A percentile compares a stretch with the other conserved stretches of the same genome.
phyloP scores from a whole-genome alignment of 495 filamentous ascomycete genomes.

The Aspergillus nidulans region DNA sequence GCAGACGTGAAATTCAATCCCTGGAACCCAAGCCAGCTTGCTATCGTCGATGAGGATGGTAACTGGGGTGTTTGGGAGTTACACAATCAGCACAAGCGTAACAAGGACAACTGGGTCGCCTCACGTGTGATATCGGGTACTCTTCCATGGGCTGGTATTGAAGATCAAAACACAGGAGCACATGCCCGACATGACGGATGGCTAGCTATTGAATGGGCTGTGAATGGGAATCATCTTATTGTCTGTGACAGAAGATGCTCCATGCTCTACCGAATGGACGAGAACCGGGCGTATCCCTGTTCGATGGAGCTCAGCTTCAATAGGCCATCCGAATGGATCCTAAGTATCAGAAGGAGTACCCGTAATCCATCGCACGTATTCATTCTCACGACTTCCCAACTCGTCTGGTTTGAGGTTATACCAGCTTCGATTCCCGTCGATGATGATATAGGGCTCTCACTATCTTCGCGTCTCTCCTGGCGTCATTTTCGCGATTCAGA shows the following conservation, averaged over 20 bases:
- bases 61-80: constrained; percentile 77
- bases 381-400: constrained; percentile 48
- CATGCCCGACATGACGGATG: constrained; percentile 44
- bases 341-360: constrained; percentile 47
- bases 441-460: constrained; percentile 9
- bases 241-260: constrained; percentile 42
- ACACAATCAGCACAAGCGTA: constrained; percentile 33
- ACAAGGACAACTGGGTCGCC: constrained; percentile 25
- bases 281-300: constrained; percentile 16
- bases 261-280: constrained; percentile 35
- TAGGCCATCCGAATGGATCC: constrained; percentile 46
- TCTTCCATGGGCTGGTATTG: constrained; percentile 25
- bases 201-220: constrained; percentile 47
- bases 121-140: constrained; percentile 23
- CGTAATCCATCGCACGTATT: constrained; percentile 48
- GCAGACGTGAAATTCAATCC: constrained; percentile 76
- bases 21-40: constrained; percentile 64
- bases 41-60: constrained; percentile 66
- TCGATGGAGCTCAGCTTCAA: constrained; percentile 33
- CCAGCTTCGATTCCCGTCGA: neutral
- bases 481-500: constrained; percentile 43
- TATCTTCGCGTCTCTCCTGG: constrained; percentile 35
- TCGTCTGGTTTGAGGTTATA: constrained; percentile 36
- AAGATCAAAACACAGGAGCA: constrained; percentile 10
- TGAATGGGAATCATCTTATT: constrained; percentile 40